Conservation (phyloP, 1,139 yeast species). For the Blastobotrys petasosporus region DNA sequence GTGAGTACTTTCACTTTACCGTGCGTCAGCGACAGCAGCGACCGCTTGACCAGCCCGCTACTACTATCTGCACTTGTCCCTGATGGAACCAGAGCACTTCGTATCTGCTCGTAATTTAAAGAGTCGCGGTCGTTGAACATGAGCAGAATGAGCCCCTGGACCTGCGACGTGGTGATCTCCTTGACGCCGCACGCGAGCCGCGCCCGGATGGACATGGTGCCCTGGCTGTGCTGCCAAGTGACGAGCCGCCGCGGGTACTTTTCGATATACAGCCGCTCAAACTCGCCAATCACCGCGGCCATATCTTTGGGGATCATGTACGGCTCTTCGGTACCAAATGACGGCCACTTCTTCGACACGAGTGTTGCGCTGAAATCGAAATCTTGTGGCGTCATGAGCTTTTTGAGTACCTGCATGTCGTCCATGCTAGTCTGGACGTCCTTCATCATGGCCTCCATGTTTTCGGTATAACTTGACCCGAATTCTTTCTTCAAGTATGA, state of each 20-base stretch:
- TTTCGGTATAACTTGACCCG: slow-evolving; percentile 30
- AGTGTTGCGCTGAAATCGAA: slow-evolving; percentile 27
- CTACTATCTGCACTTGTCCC: slow-evolving; percentile 15
- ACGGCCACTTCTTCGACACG: slow-evolving; percentile 32
- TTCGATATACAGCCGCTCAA: slow-evolving; percentile 23
- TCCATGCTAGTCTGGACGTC: slow-evolving; percentile 30
- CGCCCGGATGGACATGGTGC: slow-evolving; percentile 31
- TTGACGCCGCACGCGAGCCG: slow-evolving; percentile 30
- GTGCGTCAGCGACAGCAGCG: slow-evolving; percentile 29
- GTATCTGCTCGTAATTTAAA: slow-evolving; percentile 23
- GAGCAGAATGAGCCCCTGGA: slow-evolving; percentile 31
- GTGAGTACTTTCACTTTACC: slow-evolving; percentile 27
- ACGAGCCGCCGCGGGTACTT: slow-evolving; percentile 17
- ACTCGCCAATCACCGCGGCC: slow-evolving; percentile 20
- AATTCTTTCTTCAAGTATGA: slow-evolving; percentile 30
- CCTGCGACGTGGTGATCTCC: slow-evolving; percentile 28
- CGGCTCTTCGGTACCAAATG: slow-evolving; percentile 30
- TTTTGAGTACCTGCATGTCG: slow-evolving; percentile 22
- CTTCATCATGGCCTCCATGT: slow-evolving; percentile 34
- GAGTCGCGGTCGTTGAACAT: slow-evolving; percentile 25
- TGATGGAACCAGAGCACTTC: slow-evolving; percentile 15
- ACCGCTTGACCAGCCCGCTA: slow-evolving; percentile 22
- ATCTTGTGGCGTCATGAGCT: background rate
- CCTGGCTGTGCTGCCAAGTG: slow-evolving; percentile 32
- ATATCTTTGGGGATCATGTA: slow-evolving; percentile 28